phyloP scores from a whole-genome alignment of 2,329 filamentous ascomycete species.

The Aspergillus novofumigatus region DNA sequence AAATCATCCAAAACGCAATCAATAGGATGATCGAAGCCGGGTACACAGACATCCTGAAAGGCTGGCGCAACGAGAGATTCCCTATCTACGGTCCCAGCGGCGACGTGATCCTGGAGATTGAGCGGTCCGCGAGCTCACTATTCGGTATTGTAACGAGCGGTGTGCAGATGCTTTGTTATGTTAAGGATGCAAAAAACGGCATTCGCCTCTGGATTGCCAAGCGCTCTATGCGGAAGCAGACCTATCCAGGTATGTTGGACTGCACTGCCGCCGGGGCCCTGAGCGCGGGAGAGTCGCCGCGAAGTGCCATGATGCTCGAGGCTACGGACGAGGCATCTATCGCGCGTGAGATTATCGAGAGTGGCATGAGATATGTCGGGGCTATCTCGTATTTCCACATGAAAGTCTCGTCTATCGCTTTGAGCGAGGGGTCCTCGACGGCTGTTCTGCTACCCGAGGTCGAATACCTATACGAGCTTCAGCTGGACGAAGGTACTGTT shows the following conservation, averaged over 20 bases:
- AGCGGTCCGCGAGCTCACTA: slow-evolving; percentile 39
- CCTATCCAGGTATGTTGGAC: slow-evolving; percentile 31
- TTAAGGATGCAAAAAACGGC: slow-evolving; percentile 5
- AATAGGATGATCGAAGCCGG: not conserved
- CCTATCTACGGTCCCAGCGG: slow-evolving; percentile 37
- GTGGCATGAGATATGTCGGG: not conserved
- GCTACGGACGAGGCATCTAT: slow-evolving; percentile 18
- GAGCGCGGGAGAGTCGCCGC: slow-evolving; percentile 14
- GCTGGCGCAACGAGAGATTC: slow-evolving; percentile 41
- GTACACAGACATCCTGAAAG: not conserved
- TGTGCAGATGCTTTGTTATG: slow-evolving; percentile 40
- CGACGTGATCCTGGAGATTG: slow-evolving; percentile 40
- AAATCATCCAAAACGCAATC: not conserved
- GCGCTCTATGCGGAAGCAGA: slow-evolving; percentile 21
- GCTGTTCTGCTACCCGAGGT: slow-evolving; percentile 26
- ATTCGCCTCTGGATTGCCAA: slow-evolving; percentile 25
- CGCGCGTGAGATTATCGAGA: not conserved
- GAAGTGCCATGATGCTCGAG: slow-evolving; percentile 24
- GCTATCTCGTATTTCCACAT: slow-evolving; percentile 10
- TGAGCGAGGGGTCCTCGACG: slow-evolving; percentile 6
- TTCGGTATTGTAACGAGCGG: slow-evolving; percentile 43
- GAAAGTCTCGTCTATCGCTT: not conserved
- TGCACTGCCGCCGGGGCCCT: slow-evolving; percentile 20
- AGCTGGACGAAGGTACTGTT: slow-evolving; percentile 18
- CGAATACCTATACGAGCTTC: slow-evolving; percentile 32